A percentile compares a stretch with the other conserved stretches of the same genome.
Evolutionary conservation across 495 filamentous ascomycete species (phyloP).

Genomic region (Entonaema liquescens): DNA sequence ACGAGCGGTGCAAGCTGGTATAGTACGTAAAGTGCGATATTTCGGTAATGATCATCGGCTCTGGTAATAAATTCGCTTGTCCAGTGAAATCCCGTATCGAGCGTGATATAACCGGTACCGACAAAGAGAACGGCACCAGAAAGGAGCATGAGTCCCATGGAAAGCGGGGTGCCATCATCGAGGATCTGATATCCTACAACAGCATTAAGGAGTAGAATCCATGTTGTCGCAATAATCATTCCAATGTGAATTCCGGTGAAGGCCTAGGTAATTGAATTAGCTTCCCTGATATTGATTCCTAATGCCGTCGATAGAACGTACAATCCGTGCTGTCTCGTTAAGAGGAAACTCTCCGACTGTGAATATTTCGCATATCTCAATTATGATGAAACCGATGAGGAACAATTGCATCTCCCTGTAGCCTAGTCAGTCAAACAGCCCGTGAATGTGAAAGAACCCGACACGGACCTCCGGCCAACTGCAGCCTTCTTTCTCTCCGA

Average conservation of each 20-base stretch:
- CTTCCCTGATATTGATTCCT: background rate
- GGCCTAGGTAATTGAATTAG: conserved; percentile 61
- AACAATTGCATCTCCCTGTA: conserved; percentile 95
- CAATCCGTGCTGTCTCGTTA: conserved; percentile 68
- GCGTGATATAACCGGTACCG: conserved; percentile 92
- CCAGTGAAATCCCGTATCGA: conserved; percentile 91
- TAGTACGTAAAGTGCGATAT: conserved; percentile 89
- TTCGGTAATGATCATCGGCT: conserved; percentile 65
- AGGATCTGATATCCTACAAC: conserved; percentile 92
- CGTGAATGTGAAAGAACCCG: background rate
- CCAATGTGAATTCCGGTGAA: conserved; percentile 95
- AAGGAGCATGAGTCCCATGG: conserved; percentile 74
- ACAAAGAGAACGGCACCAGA: conserved; percentile 80
- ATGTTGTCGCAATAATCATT: conserved; percentile 83
- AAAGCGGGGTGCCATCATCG: conserved; percentile 90
- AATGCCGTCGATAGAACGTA: conserved; percentile 55
- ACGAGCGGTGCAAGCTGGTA: conserved; percentile 91
- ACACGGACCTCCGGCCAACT: conserved; percentile 84
- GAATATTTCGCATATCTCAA: conserved; percentile 96
- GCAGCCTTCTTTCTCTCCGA: conserved; percentile 95
- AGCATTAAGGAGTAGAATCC: conserved; percentile 92
- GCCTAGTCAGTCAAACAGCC: conserved; percentile 36
- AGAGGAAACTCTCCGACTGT: conserved; percentile 89
- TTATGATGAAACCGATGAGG: conserved; percentile 83
- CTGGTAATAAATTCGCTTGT: conserved; percentile 76